Base-by-base conservation (phyloP, 495 filamentous ascomycete genomes). In the Cairneyella variabilis region DNA sequence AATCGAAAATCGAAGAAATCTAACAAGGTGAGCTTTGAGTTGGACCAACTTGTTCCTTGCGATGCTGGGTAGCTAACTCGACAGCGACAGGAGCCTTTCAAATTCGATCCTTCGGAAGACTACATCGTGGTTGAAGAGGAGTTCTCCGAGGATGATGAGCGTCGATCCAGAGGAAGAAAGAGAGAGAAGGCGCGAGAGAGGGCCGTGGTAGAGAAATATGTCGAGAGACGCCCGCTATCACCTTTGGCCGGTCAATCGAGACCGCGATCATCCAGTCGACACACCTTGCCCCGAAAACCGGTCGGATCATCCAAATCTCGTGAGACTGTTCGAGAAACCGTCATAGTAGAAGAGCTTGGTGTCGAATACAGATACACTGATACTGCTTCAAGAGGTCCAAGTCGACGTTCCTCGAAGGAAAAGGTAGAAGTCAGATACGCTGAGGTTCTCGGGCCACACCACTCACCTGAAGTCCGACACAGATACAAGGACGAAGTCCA, bases 81-180 rank as follows among this genome's bases (percentile, higher is more conserved):
- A 34, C 7, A 14, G 21, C 9, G 32, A 17, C 17, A 16, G 22
- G 25, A 26, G 37, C 27, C 42, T n/a, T n/a, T n/a, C 5, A 36
- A 27, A 32, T 20, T 17, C 36, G 20, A 37, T 9, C 23, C 34
- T 11, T 42, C 26, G 0, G 32, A 51, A 17, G 32, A 59, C 2
- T 40, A 30, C 12, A 37, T 58, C 28, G 21, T 40, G 4, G 27
- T 53, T 11, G 43, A 53, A 20, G 42, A 48, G 22, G 50, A 53
- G 18, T 16, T 28, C 11, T 53, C 43, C 3, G 44, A 52, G 0
- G 44, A 53, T 22, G 36, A 36, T 1, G 21, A 37, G 21, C 25
- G 25, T 18, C 14, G 37, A 45, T 20, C 2, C 1, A 28, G 47
- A 28, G 39, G 42, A 40, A 17, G 30, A 21, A 17, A 16, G 22